Base-by-base conservation (phyloP, 1,284 basidiomycete genomes). In the Xerocomus amazonicus region DNA sequence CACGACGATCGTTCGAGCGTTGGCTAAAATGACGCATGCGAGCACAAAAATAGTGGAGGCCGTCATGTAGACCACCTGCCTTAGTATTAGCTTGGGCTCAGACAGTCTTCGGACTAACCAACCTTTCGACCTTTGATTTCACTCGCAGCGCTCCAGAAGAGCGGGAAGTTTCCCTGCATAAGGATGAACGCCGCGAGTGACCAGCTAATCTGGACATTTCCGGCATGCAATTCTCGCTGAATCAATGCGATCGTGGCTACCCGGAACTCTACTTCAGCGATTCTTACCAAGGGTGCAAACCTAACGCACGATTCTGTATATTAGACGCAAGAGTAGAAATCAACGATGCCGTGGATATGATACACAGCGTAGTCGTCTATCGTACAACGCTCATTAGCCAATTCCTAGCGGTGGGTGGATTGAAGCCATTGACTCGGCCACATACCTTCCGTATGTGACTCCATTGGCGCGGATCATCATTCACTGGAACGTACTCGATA, bases 91-190 rank as follows among this genome's bases (percentile, higher is more conserved):
- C 36, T 26, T 31, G 38, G 14, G 41, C 29, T 49, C 23, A 33
- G 23, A 47, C 6, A 33, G 48, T 10, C 39, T 26, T 19, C 40
- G 13, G 38, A 38, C 43, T 6, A 35, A 65, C 73, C 28, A 56
- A 85, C 85, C 75, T 89, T 92, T 43, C 91, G 74, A 6, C 90
- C 91, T 55, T 82, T 84, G 43, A 95, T 79, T 65, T 94, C 90
- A 47, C 84, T 87, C 16, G 87, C 70, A 0, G 81, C 76, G 45
- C 77, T 80, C 90, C 90, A 92, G 6, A 87, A 47, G 13, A 88
- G 60, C 0, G 88, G 89, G 44, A 83, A 68, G 10, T 71, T 64
- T 1, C 90, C 90, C 65, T 91, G 88, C n/a, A 88, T 65, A 17
- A 90, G 70, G 57, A 94, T 92, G 68, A 90, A 95, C 12, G 90